These are phyloP conservation scores for Amoebophrya sp. DNA, from an alignment of 169 alveolate genomes.

Conservation along the genomic window DNA sequence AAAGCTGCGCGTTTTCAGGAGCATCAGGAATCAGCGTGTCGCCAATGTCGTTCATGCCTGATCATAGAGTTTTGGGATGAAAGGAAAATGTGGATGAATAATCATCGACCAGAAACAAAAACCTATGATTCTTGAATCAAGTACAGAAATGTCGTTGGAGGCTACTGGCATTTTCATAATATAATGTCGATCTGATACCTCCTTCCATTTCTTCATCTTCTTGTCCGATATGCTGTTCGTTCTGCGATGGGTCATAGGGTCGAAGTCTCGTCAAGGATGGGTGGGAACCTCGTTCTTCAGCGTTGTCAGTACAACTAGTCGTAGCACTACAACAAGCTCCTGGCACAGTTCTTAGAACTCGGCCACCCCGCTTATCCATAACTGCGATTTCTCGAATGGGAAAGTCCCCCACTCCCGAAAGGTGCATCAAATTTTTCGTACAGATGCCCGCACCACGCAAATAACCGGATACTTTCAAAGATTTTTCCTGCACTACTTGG, in stretches of 20 bases:
- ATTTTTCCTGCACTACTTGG: too few species aligned
- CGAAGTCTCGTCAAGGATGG: slow-evolving; percentile 47
- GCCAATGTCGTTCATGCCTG: too few species aligned
- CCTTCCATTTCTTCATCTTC: too few species aligned
- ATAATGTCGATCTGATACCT: too few species aligned
- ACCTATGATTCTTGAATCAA: too few species aligned
- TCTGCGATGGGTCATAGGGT: slow-evolving; percentile 50
- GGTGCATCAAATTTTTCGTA: slow-evolving; percentile 48
- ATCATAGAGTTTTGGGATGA: too few species aligned
- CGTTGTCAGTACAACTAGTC: not conserved
- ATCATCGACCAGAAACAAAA: too few species aligned
- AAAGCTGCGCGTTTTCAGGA: not conserved
- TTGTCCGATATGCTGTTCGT: slow-evolving; percentile 54
- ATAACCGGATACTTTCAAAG: not conserved
- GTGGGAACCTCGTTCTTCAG: not conserved
- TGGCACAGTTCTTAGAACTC: not conserved
- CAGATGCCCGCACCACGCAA: slow-evolving; percentile 19
- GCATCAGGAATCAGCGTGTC: not conserved
- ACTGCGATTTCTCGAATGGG: slow-evolving; percentile 38
- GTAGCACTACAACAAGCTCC: not conserved
- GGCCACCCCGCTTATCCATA: slow-evolving; percentile 11
- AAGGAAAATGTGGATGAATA: too few species aligned
- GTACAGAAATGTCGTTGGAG: too few species aligned
- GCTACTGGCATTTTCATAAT: too few species aligned
- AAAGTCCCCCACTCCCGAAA: slow-evolving; percentile 54